Percentiles rank a stretch among this genome's conserved stretches.
phyloP scores from a whole-genome alignment of 805 yeast genomes.

The Candida koratica region DNA sequence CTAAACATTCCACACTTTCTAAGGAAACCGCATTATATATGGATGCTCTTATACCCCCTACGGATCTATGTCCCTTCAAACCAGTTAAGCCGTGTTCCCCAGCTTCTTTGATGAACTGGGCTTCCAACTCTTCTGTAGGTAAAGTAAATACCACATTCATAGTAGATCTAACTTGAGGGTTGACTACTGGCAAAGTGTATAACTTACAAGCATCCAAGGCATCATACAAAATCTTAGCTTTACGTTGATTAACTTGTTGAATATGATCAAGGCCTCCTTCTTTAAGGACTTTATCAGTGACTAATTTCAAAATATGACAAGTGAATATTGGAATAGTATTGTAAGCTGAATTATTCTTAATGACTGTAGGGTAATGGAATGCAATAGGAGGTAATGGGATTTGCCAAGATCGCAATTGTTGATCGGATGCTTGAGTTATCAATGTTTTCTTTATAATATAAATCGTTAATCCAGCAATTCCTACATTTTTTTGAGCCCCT shows the following conservation, averaged over 20 bases:
- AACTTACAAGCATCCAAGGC: constrained; percentile 60
- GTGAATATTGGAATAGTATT: constrained; percentile 95
- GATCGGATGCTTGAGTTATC: constrained; percentile 63
- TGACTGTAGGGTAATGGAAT: constrained; percentile 80
- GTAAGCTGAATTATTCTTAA: constrained; percentile 86
- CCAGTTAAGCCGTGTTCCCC: constrained; percentile 60
- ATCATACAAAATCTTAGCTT: constrained; percentile 61
- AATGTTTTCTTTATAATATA: constrained; percentile 84
- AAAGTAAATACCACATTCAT: constrained; percentile 94
- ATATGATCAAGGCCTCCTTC: constrained; percentile 73
- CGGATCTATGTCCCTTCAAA: constrained; percentile 92
- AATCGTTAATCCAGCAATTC: constrained; percentile 91
- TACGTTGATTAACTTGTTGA: constrained; percentile 51
- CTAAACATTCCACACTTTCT: constrained; percentile 55
- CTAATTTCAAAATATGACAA: constrained; percentile 78
- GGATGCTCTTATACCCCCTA: constrained; percentile 95
- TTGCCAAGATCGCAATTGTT: constrained; percentile 51
- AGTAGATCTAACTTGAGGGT: constrained; percentile 58
- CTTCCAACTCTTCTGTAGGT: constrained; percentile 59
- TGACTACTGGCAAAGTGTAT: constrained; percentile 63
- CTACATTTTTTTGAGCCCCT: constrained; percentile 98
- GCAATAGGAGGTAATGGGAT: constrained; percentile 89
- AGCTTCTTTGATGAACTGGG: constrained; percentile 67
- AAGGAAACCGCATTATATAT: constrained; percentile 81
- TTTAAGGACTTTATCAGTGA: constrained; percentile 55